Evolutionary conservation across 192 early-diverging fungal species (phyloP), one percentile per base, ranked within the genome.

Genomic region (Backusella parvicylindrica): DNA sequence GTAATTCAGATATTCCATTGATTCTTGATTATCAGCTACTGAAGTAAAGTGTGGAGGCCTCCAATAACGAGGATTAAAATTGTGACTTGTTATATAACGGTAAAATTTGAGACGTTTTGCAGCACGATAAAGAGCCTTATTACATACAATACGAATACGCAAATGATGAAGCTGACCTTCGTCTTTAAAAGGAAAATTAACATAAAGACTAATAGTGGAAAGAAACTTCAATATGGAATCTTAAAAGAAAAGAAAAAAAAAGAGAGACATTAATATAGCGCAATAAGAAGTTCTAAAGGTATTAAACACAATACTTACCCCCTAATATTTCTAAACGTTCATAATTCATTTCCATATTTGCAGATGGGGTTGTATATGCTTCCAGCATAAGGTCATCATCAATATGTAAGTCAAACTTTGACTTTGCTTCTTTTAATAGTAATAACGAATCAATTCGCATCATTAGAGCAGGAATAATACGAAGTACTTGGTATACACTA

Each of bases 311-410:
- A 1, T 26, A 60, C 18, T 68, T 68, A 68, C 66, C 96, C 3
- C 96, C 96, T 13, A 97, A 84, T 6, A 91, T 90, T 82, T 98
- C 95, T 0, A 96, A 79, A 0, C 96, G 92, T 81, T 98, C 94
- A 77, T 98, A 97, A 73, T 93, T 89, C 65, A 84, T 84, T 30
- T 86, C 86, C 70, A 88, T 81, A 70, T 76, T 86, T 2, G 95
- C 84, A 6, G 89, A 89, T 15, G 93, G 84, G 0, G 94, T 82
- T 1, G 94, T 94, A 50, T 95, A 86, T 8, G 96, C 96, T 66
- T 84, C 76, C 15, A 90, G 84, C 33, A 92, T 75, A 1, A 81
- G 73, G 18, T 86, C 79, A 31, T 86, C 72, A n/a, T 75, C 6
- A 11, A 87, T 77, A 2, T 64, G 47, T 0, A 90, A 73, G 3